These are phyloP conservation scores for Dipteronia sinensis DNA, from an alignment of 345 rosid species.

Conservation along the genomic window DNA sequence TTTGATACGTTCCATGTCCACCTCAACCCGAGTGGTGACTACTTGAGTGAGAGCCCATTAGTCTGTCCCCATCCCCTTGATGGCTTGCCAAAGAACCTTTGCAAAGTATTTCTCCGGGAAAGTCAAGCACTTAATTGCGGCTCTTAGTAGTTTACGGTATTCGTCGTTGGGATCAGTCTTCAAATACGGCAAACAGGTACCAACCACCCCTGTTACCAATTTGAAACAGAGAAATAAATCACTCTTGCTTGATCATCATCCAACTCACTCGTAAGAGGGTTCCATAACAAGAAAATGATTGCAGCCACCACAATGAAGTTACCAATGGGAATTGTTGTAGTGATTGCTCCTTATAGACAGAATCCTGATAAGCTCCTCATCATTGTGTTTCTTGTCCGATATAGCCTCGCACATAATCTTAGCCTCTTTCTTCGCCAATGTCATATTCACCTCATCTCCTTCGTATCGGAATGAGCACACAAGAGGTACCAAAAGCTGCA, in stretches of 20 bases:
- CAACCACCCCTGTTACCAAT: not conserved
- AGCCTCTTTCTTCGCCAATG: slow-evolving; percentile 75
- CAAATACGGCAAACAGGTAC: slow-evolving; percentile 50
- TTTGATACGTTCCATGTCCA: slow-evolving; percentile 79
- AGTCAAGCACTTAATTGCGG: slow-evolving; percentile 76
- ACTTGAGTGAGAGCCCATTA: slow-evolving; percentile 84
- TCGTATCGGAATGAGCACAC: slow-evolving; percentile 76
- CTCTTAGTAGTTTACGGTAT: slow-evolving; percentile 68
- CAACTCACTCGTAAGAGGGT: not conserved
- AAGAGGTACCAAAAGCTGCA: slow-evolving; percentile 83
- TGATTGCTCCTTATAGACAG: slow-evolving; percentile 82
- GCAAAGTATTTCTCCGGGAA: slow-evolving; percentile 82
- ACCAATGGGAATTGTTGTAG: slow-evolving; percentile 46
- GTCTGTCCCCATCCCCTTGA: slow-evolving; percentile 79
- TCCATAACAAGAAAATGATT: no score
- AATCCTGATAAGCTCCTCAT: slow-evolving; percentile 86
- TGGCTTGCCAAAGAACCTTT: slow-evolving; percentile 70
- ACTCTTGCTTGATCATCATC: not conserved
- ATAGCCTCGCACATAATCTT: slow-evolving; percentile 80
- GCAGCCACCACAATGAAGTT: not conserved
- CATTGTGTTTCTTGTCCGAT: slow-evolving; percentile 61
- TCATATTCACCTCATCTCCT: slow-evolving; percentile 76
- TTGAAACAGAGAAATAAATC: not conserved
- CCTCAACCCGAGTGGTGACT: slow-evolving; percentile 76
- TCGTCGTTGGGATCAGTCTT: slow-evolving; percentile 69